Base-by-base conservation (phyloP, 1,139 yeast species). In the Ashbya aceris region DNA sequence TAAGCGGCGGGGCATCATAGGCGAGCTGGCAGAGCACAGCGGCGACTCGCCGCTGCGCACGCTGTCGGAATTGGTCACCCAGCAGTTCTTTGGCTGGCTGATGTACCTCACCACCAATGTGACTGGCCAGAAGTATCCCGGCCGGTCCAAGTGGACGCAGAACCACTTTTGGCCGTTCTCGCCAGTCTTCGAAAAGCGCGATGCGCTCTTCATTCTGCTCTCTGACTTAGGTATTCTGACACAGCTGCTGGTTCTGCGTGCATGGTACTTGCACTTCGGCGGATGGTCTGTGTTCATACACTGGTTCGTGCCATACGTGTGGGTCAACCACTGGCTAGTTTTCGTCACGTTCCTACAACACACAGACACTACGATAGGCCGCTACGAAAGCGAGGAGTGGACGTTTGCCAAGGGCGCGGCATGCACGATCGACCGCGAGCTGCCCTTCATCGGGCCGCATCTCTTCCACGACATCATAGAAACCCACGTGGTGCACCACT, bases 301-400 rank as follows among this genome's bases (percentile, higher is more conserved):
- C 69, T 84, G 87, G 83, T 70, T 80, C 49, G 59, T 83, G 44
- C 95, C 95, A 43, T 84, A 82, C 74, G 53, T 79, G 44, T 78
- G 82, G 73, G 89, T 83, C 48, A 84, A 84, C 74, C 93, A 84
- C 68, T 84, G 95, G 94, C 73, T 84, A 57, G 94, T 84, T 34
- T 81, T 82, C 65, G 83, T 84, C 60, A 84, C 95, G 39, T 84
- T 72, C 65, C 73, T 84, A 57, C 95, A 84, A 65, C 95, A 84
- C 68, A 77, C 93, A 29, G 93, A 82, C 65, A 83, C 87, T 37
- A 65, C 77, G 12, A 71, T 83, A 71, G 86, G 95, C 38, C 95
- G 83, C 64, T 84, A 84, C 68, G 79, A 76, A 46, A 74, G 77
- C 43, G 64, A 65, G 30, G 78, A 80, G 65, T 84, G 95, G 95